Evolutionary conservation across 2,329 filamentous ascomycete species (phyloP), one percentile per base, ranked within the genome.

Genomic region (Claviceps cyperi): DNA sequence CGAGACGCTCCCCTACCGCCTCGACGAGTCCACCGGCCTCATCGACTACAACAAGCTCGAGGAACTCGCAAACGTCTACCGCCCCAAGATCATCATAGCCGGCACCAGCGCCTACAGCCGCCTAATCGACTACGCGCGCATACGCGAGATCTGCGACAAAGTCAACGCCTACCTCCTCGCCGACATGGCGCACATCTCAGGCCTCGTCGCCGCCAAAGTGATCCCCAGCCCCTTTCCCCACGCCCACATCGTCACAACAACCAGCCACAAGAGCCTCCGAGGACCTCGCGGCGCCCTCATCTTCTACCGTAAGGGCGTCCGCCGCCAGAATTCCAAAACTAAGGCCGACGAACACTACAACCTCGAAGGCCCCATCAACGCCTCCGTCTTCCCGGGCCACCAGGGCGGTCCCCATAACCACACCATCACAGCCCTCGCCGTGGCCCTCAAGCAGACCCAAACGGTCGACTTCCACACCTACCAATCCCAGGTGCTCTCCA

Each of bases 391-490:
- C 76, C 92, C 92, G 15, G 92, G 92, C 51, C 92, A 98, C 70
- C 92, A 98, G 68, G 92, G 92, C 64, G 92, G 92, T 22, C 92
- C 92, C 49, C 92, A 98, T 72, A 98, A 98, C 74, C 92, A 98
- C 75, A 98, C 92, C 59, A 98, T 98, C 66, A 94, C 92, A 37
- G 92, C 92, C 43, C 76, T 98, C 28, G 82, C 92, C 19, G 92
- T 98, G 46, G 92, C 92, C 13, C 77, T 98, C 52, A 94, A 95
- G 72, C 92, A 98, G 70, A 88, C 88, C 3, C 87, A 90, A 64
- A 81, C 81, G 5, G 80, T 84, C 46, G 90, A 95, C 63, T 98
- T 98, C 76, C 86, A 84, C 65, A 77, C 85, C 50, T 98, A 98
- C 71, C 92, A 98, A 70, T 75, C 86, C 61, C 83, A 87, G 63